These are phyloP conservation scores for Solanum bukasovii DNA, from an alignment of 257 asterid species.

Conservation along the genomic window DNA sequence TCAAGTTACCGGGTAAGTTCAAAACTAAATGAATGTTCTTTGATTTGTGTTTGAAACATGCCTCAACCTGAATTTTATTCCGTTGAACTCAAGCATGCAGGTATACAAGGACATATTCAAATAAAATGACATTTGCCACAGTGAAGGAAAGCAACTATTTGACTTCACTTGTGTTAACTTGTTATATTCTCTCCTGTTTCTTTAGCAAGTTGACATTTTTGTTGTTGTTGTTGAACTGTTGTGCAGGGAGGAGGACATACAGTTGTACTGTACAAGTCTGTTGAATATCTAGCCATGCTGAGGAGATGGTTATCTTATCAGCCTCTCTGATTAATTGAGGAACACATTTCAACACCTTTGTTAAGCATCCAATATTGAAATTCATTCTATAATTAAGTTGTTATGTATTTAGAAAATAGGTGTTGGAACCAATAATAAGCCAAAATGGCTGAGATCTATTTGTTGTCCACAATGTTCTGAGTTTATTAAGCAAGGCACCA, in stretches of 20 bases:
- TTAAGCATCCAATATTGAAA: too few species aligned
- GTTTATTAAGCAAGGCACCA: not conserved
- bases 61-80: not conserved
- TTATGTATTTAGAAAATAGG: too few species aligned
- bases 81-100: not conserved
- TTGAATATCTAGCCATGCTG: conserved; percentile 15
- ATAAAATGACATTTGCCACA: conserved; percentile 21
- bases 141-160: conserved; percentile 14
- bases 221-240: not conserved
- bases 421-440: too few species aligned
- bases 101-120: conserved; percentile 23
- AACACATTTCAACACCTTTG: too few species aligned
- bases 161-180: not conserved
- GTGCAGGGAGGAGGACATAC: conserved; percentile 28
- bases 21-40: not conserved
- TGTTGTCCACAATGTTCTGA: too few species aligned
- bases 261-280: conserved; percentile 13
- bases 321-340: too few species aligned
- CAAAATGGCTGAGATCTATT: too few species aligned
- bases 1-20: conserved; percentile 5
- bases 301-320: conserved; percentile 20
- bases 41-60: not conserved
- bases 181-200: not conserved
- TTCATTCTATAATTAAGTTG: too few species aligned
- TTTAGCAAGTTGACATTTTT: not conserved